phyloP scores from a whole-genome alignment of 805 yeast species.

The Hermanozyma aechmeae region DNA sequence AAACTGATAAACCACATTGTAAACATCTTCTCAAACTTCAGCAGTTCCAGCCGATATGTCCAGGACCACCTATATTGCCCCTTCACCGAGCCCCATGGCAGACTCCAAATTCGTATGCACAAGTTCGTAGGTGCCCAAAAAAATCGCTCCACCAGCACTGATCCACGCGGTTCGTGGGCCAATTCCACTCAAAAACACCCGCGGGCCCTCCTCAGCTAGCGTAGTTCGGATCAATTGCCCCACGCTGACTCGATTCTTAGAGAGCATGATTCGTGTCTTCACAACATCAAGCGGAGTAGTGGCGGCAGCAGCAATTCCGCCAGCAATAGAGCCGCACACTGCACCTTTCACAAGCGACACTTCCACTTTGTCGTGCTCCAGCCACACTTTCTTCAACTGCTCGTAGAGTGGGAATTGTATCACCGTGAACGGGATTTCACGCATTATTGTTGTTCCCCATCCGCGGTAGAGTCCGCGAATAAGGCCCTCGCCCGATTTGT shows the following conservation, averaged over 20 bases:
- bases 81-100: background rate
- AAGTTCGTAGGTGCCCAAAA: constrained; percentile 86
- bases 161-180: constrained; percentile 98
- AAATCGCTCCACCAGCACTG: constrained; percentile 96
- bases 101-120: constrained; percentile 31
- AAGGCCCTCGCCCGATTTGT: constrained; percentile 70
- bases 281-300: constrained; percentile 77
- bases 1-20: too few species aligned
- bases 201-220: constrained; percentile 61
- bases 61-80: too few species aligned
- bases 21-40: too few species aligned
- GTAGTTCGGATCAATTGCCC: constrained; percentile 41
- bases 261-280: constrained; percentile 81
- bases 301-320: constrained; percentile 72
- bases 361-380: constrained; percentile 26
- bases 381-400: constrained; percentile 56
- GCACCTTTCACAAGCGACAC: constrained; percentile 72
- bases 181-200: constrained; percentile 71
- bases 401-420: constrained; percentile 95
- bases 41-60: too few species aligned
- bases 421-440: constrained; percentile 95
- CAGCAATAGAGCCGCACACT: constrained; percentile 72
- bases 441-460: constrained; percentile 82
- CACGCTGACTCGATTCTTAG: constrained; percentile 39
- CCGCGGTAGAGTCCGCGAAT: constrained; percentile 82